Base-by-base conservation (phyloP, 192 early-diverging fungal species). In the Coemansia sp. region DNA sequence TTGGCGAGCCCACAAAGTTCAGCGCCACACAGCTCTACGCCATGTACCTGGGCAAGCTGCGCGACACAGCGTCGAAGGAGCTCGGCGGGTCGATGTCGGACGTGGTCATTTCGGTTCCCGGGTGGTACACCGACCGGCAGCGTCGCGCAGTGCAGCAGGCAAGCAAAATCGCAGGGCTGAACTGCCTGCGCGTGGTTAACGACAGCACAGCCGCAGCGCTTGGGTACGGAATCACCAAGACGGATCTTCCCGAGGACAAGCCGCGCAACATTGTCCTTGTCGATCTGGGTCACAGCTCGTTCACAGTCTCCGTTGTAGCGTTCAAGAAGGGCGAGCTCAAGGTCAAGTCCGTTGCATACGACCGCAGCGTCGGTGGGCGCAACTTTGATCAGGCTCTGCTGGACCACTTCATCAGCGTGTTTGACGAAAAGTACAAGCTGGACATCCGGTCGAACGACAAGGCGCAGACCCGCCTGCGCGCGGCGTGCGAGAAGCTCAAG, bases 201-300 rank as follows among this genome's bases (percentile, higher is more conserved):
- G 96, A 99, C 71, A 88, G 84, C 65, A 94, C 95, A 33, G 95
- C 95, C 19, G 83, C 89, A 53, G 95, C 96, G 33, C 89, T 99
- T 63, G 96, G 92, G 54, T 99, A 99, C 74, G 96, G 96, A 79
- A 97, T 99, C 82, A 99, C 96, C 74, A 96, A 95, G 86, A 86
- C 85, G 38, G 96, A 99, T 78, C 87, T 99, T 62, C 96, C 96
- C 64, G 95, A 98, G 85, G 94, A 95, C 59, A 86, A 83, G 74
- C 88, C 95, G 64, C 89, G 90, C 62, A 92, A 90, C 74, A 92
- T 99, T 46, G 91, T 90, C 57, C 92, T 99, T 81, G 92, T 94
- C 45, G 95, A 99, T 84, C 83, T 97, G 45, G 96, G 96, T 56
- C 91, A 96, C 86, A 93, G 94, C 52, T 84, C 87, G 56, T 90